phyloP scores from a whole-genome alignment of 78 protist species.

The Dictyostelium purpureum region DNA sequence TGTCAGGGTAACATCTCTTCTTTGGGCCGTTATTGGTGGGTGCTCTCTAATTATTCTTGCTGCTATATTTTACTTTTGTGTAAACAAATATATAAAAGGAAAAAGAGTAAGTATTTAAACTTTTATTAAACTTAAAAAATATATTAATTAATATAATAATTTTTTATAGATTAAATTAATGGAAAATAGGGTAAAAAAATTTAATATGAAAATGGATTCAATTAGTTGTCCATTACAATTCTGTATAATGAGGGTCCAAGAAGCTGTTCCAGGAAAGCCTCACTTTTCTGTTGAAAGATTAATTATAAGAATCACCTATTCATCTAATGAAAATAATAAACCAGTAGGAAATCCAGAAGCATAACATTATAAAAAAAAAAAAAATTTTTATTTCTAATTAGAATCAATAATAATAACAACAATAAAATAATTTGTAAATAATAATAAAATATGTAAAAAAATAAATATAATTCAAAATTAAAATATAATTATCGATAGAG shows the following conservation, averaged over 20 bases:
- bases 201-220: background rate
- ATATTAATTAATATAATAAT: background rate
- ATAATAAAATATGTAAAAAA: too few species aligned
- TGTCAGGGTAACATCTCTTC: background rate
- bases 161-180: background rate
- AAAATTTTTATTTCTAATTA: background rate
- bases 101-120: background rate
- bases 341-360: slow-evolving; percentile 9
- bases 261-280: slow-evolving; percentile 7
- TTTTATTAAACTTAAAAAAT: too few species aligned
- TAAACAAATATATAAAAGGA: background rate
- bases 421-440: too few species aligned
- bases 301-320: background rate
- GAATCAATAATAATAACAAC: too few species aligned
- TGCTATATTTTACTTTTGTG: background rate
- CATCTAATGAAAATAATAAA: background rate
- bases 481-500: too few species aligned
- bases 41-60: background rate
- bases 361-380: background rate
- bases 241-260: slow-evolving; percentile 16
- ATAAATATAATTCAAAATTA: too few species aligned
- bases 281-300: slow-evolving; percentile 9
- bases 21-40: background rate
- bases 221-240: background rate
- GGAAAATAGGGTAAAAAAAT: background rate